These are phyloP conservation scores for Hansfordia pulvinata DNA, from an alignment of 2,329 filamentous ascomycete species.

Conservation along the genomic window DNA sequence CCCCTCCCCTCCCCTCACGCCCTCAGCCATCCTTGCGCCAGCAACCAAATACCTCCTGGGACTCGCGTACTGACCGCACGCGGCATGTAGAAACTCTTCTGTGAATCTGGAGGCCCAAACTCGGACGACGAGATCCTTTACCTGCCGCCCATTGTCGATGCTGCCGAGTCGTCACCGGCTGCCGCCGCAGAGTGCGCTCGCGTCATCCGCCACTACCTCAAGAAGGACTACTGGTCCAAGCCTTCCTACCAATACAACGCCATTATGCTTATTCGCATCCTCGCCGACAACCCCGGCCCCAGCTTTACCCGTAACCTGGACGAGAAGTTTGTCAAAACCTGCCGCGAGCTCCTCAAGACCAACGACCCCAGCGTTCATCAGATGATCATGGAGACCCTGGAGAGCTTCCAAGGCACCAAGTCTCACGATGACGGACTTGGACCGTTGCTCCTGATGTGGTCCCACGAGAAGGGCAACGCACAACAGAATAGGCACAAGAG, in stretches of 20 bases:
- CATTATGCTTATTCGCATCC: conserved; percentile 86
- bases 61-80: conserved; percentile 8
- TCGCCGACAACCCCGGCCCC: conserved; percentile 80
- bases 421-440: conserved; percentile 59
- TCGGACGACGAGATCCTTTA: conserved; percentile 81
- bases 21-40: conserved; percentile 3
- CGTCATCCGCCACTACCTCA: conserved; percentile 70
- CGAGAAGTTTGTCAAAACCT: conserved; percentile 62
- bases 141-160: conserved; percentile 86
- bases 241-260: conserved; percentile 84
- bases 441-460: conserved; percentile 74
- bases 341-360: conserved; percentile 61
- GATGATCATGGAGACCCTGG: conserved; percentile 76
- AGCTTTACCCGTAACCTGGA: conserved; percentile 89
- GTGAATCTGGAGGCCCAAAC: conserved; percentile 55
- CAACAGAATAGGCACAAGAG: conserved; percentile 23
- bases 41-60: conserved; percentile 7
- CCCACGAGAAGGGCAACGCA: conserved; percentile 63
- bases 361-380: conserved; percentile 68
- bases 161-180: conserved; percentile 78
- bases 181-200: conserved; percentile 73
- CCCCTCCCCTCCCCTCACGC: conserved; percentile 2
- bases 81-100: conserved; percentile 55
- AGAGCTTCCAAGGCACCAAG: conserved; percentile 62
- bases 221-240: conserved; percentile 50